phyloP scores from a whole-genome alignment of 2,329 filamentous ascomycete species.

The Aureobasidium subglaciale region DNA sequence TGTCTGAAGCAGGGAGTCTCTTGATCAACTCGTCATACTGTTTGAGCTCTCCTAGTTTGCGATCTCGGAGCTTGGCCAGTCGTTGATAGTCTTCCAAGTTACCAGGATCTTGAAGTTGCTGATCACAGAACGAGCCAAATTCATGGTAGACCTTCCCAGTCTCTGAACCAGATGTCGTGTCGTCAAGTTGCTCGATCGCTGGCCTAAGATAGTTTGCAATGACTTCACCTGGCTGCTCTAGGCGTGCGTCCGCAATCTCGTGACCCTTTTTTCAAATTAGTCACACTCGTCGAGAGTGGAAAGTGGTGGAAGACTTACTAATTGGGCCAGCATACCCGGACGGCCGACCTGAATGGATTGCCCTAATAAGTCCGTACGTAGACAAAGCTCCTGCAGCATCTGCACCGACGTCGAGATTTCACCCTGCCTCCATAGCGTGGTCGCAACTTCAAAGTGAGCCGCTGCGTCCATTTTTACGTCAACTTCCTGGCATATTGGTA shows the following conservation, averaged over 20 bases:
- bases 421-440: constrained; percentile 88
- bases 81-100: constrained; percentile 77
- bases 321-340: constrained; percentile 75
- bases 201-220: constrained; percentile 79
- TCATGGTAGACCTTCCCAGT: constrained; percentile 88
- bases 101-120: constrained; percentile 82
- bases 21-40: constrained; percentile 79
- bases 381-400: constrained; percentile 71
- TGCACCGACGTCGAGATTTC: constrained; percentile 83
- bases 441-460: constrained; percentile 74
- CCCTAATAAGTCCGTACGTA: constrained; percentile 53
- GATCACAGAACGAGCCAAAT: constrained; percentile 91
- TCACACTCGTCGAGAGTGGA: no score
- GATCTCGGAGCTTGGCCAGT: constrained; percentile 61
- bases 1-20: constrained; percentile 53
- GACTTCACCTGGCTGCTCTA: constrained; percentile 87
- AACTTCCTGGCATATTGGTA: constrained; percentile 60
- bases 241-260: constrained; percentile 78
- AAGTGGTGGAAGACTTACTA: no score
- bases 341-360: constrained; percentile 67
- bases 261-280: constrained; percentile 50
- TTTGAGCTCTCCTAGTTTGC: constrained; percentile 32
- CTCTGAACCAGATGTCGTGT: constrained; percentile 59
- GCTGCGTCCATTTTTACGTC: constrained; percentile 71
- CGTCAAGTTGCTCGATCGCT: constrained; percentile 73